Conservation (phyloP, 345 rosid species). For the Noccaea caerulescens region DNA sequence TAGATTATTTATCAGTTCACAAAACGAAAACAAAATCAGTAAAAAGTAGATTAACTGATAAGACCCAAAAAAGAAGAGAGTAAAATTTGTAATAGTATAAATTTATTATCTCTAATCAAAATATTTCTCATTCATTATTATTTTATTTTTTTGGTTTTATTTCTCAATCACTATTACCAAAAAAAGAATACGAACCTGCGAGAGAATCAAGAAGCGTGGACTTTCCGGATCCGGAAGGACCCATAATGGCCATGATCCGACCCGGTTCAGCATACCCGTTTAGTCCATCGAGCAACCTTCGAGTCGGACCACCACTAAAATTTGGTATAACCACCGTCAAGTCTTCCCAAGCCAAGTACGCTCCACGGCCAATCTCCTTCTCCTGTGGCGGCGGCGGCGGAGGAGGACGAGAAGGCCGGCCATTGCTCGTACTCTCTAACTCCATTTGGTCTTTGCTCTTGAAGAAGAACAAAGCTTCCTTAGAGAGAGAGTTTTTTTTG, state of each 20-base stretch:
- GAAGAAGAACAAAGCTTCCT: constrained; percentile 4
- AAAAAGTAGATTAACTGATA: neutral
- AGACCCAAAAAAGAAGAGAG: too few relatives aligned
- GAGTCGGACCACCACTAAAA: constrained; percentile 69
- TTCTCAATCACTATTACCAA: constrained; percentile 1
- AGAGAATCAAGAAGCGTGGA: constrained; percentile 92
- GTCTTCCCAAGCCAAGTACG: constrained; percentile 81
- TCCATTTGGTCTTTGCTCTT: constrained; percentile 33
- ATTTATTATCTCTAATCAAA: neutral
- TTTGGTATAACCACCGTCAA: constrained; percentile 75
- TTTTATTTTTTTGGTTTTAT: neutral
- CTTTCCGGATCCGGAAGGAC: constrained; percentile 97
- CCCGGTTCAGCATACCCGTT: constrained; percentile 90
- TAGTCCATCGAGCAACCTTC: constrained; percentile 75
- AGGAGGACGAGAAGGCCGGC: constrained; percentile 33
- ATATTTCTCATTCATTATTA: too few relatives aligned
- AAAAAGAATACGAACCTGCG: constrained; percentile 57
- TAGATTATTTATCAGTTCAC: neutral
- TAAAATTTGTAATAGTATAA: neutral
- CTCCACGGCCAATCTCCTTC: constrained; percentile 36
- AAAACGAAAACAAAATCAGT: constrained; percentile 6
- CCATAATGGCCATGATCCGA: constrained; percentile 94
- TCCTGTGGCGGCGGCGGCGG: constrained; percentile 18
- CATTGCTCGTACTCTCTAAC: constrained; percentile 35
- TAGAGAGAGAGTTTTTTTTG: constrained; percentile 17